phyloP scores from a whole-genome alignment of 768 basidiomycete genomes.

The Phylloporus scabripes region DNA sequence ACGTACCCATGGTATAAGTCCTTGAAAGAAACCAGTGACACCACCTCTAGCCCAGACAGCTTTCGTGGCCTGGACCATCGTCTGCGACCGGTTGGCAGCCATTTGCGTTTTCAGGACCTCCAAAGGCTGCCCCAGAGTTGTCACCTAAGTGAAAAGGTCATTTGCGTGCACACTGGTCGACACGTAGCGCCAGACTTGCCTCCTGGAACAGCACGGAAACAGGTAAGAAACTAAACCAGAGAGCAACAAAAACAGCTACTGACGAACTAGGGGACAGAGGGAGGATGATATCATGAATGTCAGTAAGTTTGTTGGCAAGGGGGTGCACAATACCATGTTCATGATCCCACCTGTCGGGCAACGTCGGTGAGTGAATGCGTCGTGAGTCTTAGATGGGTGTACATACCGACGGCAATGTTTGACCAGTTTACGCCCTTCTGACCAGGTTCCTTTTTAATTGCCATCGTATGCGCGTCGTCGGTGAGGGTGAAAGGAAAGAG shows the following conservation, averaged over 20 bases:
- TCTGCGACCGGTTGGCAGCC: conserved; percentile 93
- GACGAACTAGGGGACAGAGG: conserved; percentile 41
- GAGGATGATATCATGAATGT: conserved; percentile 6
- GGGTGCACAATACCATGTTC: conserved; percentile 78
- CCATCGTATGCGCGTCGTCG: conserved; percentile 46
- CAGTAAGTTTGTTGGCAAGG: conserved; percentile 22
- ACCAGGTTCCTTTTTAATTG: conserved; percentile 79
- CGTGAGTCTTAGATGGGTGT: conserved; percentile 2
- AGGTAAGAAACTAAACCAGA: conserved; percentile 8
- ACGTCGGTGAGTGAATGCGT: conserved; percentile 14
- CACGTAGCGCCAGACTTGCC: conserved; percentile 45
- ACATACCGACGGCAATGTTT: conserved; percentile 89
- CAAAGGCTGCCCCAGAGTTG: conserved; percentile 94
- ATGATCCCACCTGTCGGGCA: conserved; percentile 75
- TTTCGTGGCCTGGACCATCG: conserved; percentile 80
- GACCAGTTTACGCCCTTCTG: conserved; percentile 92
- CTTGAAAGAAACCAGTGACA: conserved; percentile 88
- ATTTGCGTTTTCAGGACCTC: conserved; percentile 99
- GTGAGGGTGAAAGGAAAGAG: conserved; percentile 10
- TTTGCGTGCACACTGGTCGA: not conserved
- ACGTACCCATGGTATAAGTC: conserved; percentile 95
- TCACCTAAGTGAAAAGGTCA: conserved; percentile 56
- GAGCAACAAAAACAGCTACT: conserved; percentile 7
- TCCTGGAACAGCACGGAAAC: conserved; percentile 43
- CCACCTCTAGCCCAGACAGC: conserved; percentile 93